Conservation (phyloP, 352 stramenopile genomes). For the Globisporangium yorkense region DNA sequence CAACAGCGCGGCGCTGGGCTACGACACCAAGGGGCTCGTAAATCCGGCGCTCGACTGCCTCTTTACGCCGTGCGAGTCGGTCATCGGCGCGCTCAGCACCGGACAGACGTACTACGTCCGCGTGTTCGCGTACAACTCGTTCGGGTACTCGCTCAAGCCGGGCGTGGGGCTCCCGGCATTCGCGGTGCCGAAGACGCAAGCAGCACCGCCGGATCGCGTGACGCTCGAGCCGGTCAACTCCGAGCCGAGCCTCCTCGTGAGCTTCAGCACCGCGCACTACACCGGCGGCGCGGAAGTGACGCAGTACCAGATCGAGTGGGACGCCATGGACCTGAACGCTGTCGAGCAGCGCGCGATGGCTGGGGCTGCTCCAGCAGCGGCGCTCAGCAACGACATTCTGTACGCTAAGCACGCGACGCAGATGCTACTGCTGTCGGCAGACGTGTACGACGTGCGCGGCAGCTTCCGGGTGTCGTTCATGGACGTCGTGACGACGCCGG, state of each 20-base stretch:
- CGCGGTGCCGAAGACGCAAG: constrained; percentile 72
- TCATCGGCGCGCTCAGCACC: constrained; percentile 73
- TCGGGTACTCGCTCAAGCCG: constrained; percentile 80
- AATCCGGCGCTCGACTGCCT: constrained; percentile 73
- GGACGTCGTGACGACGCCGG: constrained; percentile 43
- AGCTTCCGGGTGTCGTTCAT: constrained; percentile 83
- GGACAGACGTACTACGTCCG: constrained; percentile 88
- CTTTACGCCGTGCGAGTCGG: constrained; percentile 68
- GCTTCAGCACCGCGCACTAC: constrained; percentile 73
- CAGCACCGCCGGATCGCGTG: constrained; percentile 54
- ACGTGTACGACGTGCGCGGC: constrained; percentile 79
- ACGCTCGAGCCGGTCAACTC: constrained; percentile 28
- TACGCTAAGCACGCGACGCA: constrained; percentile 88
- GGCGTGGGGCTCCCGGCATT: constrained; percentile 63
- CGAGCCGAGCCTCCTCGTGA: constrained; percentile 55
- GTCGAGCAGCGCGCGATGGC: constrained; percentile 30
- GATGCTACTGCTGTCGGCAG: constrained; percentile 76
- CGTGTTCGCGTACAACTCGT: constrained; percentile 90
- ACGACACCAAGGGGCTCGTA: constrained; percentile 61
- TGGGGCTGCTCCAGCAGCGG: constrained; percentile 16
- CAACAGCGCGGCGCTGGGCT: constrained; percentile 69
- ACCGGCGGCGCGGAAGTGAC: constrained; percentile 79
- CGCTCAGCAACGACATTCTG: constrained; percentile 50
- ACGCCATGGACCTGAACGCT: constrained; percentile 80
- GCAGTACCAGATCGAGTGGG: constrained; percentile 92